Conservation (phyloP, 371 early-diverging fungal species). For the Mortierella sp. region DNA sequence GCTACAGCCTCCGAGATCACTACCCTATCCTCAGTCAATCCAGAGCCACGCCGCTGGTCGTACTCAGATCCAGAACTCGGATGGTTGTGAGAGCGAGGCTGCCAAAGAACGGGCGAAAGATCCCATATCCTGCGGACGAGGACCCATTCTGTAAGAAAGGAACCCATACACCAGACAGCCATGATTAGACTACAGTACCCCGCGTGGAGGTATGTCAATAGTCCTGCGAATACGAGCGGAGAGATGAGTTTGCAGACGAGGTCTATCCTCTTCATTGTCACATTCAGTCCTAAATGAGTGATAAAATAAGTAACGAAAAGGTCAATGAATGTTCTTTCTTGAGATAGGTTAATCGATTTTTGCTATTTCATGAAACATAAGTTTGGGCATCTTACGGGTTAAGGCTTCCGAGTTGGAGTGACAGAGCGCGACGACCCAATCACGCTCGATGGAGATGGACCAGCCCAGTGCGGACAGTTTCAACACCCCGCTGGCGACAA, state of each 20-base stretch:
- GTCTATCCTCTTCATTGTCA: conserved; percentile 64
- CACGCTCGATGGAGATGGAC: conserved; percentile 63
- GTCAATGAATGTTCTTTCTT: not conserved
- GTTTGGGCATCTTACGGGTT: conserved; percentile 39
- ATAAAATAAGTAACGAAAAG: not conserved
- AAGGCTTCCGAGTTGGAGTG: conserved; percentile 42
- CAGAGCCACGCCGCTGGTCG: not conserved
- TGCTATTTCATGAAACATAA: not conserved
- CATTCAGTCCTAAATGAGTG: conserved; percentile 30
- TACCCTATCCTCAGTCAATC: not conserved
- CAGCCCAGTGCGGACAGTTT: conserved; percentile 60
- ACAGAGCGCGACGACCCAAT: conserved; percentile 65
- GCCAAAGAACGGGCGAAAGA: conserved; percentile 26
- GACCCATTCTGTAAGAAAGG: conserved; percentile 21
- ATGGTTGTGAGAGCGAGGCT: conserved; percentile 21
- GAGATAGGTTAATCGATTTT: not conserved
- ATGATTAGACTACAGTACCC: conserved; percentile 42
- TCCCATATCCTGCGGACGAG: conserved; percentile 42
- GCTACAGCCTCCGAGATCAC: not conserved
- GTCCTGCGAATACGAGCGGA: conserved; percentile 55
- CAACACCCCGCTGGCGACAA: conserved; percentile 56
- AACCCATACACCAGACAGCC: conserved; percentile 35
- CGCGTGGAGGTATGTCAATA: conserved; percentile 28
- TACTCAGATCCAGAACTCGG: not conserved
- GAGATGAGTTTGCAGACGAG: conserved; percentile 65